Base-by-base conservation (phyloP, 2,329 filamentous ascomycete species). In the Aureobasidium lini region DNA sequence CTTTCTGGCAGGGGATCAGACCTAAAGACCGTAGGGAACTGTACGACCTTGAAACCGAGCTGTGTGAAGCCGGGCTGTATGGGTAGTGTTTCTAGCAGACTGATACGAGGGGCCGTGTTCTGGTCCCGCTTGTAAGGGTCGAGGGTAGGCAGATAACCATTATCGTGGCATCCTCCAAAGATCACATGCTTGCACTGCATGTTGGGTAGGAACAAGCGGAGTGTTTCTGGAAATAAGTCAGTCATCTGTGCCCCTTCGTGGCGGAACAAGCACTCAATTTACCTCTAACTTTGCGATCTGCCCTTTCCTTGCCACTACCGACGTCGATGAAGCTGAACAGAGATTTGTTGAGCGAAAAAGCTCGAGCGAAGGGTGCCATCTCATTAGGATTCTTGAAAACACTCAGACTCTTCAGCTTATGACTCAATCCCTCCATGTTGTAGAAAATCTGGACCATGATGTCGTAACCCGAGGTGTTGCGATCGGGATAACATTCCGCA, bases 161-260 rank as follows among this genome's bases (percentile, higher is more conserved):
- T 75, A 64, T 86, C 81, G 64, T 86, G 83, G 65, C 84, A 86
- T 40, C 79, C 83, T 5, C 82, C 84, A 60, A 85, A 82, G 66
- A 81, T 82, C 37, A 87, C 83, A 66, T 85, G 84, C 64, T 81
- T 83, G 72, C 84, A 87, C 65, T 85, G 81, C 3, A 76, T 71
- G 64, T 82, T 83, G 48, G 84, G 79, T 34, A 77, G 77, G 62
- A 83, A 84, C 1, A 84, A 72, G 4, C 75, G 73, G 66, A 77
- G 57, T 61, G 66, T 68, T 62, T 78, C 77, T 59, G 78, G 78
- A 31, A 75, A 57, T 69, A 69, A 18, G 76, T 76, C 34, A 78
- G 76, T 63, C 70, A 68, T 77, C 74, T 70, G 15, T 34, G 10
- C 8, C 29, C 6, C 68, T 75, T 72, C 77, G 77, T 6, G 78